Percentiles rank a stretch among this genome's conserved stretches.
Conservation (phyloP, 257 asterid species). For the Anisodus tanguticus region DNA sequence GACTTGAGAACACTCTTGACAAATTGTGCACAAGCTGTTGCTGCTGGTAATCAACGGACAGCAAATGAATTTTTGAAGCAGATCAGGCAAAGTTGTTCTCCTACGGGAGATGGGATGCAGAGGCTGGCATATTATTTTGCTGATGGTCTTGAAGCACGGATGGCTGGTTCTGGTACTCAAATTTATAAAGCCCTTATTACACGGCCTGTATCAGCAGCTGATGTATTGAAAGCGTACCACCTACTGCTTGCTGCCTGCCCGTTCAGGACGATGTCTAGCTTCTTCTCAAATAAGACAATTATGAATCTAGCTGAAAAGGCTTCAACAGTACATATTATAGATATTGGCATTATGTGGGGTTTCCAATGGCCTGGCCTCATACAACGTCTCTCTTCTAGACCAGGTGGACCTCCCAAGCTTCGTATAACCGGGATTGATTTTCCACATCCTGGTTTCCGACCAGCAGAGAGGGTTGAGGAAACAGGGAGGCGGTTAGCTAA, state of each 20-base stretch:
- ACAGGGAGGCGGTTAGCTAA: constrained; percentile 29
- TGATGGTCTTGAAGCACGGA: constrained; percentile 31
- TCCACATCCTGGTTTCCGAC: constrained; percentile 32
- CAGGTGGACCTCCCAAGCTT: constrained; percentile 37
- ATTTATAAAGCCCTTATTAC: constrained; percentile 26
- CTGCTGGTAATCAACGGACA: background rate
- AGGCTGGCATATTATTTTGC: constrained; percentile 30
- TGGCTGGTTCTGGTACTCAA: constrained; percentile 31
- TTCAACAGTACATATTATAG: constrained; percentile 28
- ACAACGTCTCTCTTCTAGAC: constrained; percentile 31
- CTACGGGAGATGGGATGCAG: constrained; percentile 28
- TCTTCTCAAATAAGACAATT: constrained; percentile 31
- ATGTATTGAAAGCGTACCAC: constrained; percentile 27
- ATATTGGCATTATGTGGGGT: constrained; percentile 32
- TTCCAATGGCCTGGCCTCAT: constrained; percentile 34
- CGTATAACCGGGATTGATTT: constrained; percentile 32
- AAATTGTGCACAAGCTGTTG: constrained; percentile 31
- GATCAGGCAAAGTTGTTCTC: constrained; percentile 27
- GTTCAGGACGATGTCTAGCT: constrained; percentile 13
- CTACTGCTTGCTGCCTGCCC: constrained; percentile 29
- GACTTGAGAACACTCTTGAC: constrained; percentile 32
- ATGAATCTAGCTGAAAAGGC: constrained; percentile 32
- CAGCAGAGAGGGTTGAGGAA: constrained; percentile 34
- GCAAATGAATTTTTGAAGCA: constrained; percentile 25
- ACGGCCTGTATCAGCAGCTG: constrained; percentile 26